Base-by-base conservation (phyloP, 306 rosid genomes). In the Prunus fruticosa region DNA sequence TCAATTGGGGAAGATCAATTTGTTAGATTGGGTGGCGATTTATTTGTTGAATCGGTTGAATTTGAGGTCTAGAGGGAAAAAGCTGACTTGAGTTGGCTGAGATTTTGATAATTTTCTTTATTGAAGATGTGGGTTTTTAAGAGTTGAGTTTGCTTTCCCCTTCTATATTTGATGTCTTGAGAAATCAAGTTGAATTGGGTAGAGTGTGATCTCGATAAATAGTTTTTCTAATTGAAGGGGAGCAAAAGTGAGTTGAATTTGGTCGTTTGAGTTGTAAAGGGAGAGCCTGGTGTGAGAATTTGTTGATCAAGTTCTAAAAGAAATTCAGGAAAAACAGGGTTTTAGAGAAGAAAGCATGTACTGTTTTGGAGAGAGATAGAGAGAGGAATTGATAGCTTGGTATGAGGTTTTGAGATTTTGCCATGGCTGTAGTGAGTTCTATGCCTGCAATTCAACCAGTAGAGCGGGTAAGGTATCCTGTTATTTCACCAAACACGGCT, bases 361-460 rank as follows among this genome's bases (percentile, higher is more conserved):
- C 13, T 18, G 23, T 65, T 18, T 28, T 67, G 32, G 60, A n/a
- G 23, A 51, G n/a, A 50, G 25, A 45, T 4, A 45, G 38, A 51
- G 25, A 32, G 69, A 51, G 61, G 23, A 58, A 16, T 4, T 20
- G 19, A 20, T 0, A 47, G 34, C n/a, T 77, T 53, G 76, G 41
- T 63, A 7, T 12, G 76, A 11, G 76, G 77, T 68, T 68, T 76
- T 80, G 83, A 60, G 34, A 53, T 70, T 53, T 38, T 69, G 52
- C 25, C 54, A 95, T 91, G 84, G 88, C 92, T 52, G 75, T 81
- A 74, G 89, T 77, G 87, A 87, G 87, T 85, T 64, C 93, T 63
- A 65, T 74, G 64, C 85, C 86, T 72, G 70, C 86, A 76, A 80
- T 72, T 53, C 83, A 64, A 67, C 22, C 74, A 20, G 61, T 28